These are phyloP conservation scores for Trichodelitschia bisporula DNA, from an alignment of 495 filamentous ascomycete genomes.

Conservation along the genomic window DNA sequence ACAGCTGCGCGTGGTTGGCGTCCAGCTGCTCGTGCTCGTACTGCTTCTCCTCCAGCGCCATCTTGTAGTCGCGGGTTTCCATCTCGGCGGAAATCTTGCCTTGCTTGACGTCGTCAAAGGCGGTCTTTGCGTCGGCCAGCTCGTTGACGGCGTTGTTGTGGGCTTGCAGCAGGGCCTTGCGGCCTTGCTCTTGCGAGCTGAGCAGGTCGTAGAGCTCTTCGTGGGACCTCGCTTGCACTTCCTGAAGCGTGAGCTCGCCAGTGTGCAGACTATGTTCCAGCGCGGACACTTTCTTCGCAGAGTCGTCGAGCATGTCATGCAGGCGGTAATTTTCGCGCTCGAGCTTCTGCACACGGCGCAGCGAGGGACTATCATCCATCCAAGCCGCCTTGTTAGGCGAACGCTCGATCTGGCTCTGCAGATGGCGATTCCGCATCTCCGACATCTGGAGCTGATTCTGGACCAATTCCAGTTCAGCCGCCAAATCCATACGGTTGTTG, in stretches of 20 bases:
- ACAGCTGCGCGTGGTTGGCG: constrained; percentile 57
- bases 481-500: constrained; percentile 76
- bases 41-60: constrained; percentile 61
- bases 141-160: constrained; percentile 74
- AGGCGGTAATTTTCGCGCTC: constrained; percentile 81
- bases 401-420: constrained; percentile 67
- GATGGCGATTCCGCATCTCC: constrained; percentile 87
- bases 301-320: constrained; percentile 89
- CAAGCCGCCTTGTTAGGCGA: constrained; percentile 31
- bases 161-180: constrained; percentile 52
- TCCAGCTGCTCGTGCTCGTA: constrained; percentile 61
- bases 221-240: constrained; percentile 80
- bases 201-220: constrained; percentile 88
- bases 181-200: constrained; percentile 78
- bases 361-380: constrained; percentile 64
- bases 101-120: constrained; percentile 68
- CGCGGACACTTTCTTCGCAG: constrained; percentile 73
- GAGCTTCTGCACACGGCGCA: constrained; percentile 66
- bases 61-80: constrained; percentile 65
- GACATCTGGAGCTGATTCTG: constrained; percentile 90
- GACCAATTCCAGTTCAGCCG: constrained; percentile 70
- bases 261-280: constrained; percentile 68
- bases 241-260: constrained; percentile 74
- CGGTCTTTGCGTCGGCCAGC: constrained; percentile 57
- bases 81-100: constrained; percentile 55